Percentiles rank a stretch among this genome's conserved stretches.
These are phyloP conservation scores for Xanthoceras sorbifolium DNA, from an alignment of 345 rosid genomes.

Conservation along the genomic window DNA sequence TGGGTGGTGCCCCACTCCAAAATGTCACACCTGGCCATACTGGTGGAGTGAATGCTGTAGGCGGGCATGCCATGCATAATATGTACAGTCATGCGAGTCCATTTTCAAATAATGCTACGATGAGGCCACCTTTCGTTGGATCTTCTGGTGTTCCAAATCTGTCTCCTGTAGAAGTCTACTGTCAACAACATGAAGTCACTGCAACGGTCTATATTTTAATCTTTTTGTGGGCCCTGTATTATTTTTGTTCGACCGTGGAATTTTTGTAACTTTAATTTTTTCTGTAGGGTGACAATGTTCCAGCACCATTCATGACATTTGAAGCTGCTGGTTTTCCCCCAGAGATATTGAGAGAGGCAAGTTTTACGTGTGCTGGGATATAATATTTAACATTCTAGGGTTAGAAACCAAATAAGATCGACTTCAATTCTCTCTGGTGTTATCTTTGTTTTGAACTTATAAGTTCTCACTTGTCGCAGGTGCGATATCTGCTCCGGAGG, in stretches of 20 bases:
- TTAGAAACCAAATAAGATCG: constrained; percentile 26
- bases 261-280: constrained; percentile 16
- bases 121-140: constrained; percentile 51
- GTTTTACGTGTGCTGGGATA: constrained; percentile 29
- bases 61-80: constrained; percentile 53
- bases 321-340: constrained; percentile 89
- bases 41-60: constrained; percentile 47
- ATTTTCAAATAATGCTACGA: constrained; percentile 48
- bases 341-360: constrained; percentile 89
- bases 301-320: constrained; percentile 92
- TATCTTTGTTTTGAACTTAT: constrained; percentile 47
- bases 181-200: constrained; percentile 87
- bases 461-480: constrained; percentile 82
- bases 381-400: constrained; percentile 23
- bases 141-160: constrained; percentile 46
- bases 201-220: constrained; percentile 59
- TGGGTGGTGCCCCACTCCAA: constrained; percentile 46
- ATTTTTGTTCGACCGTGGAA: constrained; percentile 8
- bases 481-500: constrained; percentile 95
- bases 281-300: constrained; percentile 85
- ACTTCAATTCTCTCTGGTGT: constrained; percentile 29
- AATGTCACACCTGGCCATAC: constrained; percentile 47
- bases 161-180: constrained; percentile 70
- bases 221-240: constrained; percentile 3
- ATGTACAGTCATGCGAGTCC: constrained; percentile 50